Percentiles rank a stretch among this genome's conserved stretches.
These are phyloP conservation scores for Cochlearia excelsa DNA, from an alignment of 345 rosid genomes.

Conservation along the genomic window DNA sequence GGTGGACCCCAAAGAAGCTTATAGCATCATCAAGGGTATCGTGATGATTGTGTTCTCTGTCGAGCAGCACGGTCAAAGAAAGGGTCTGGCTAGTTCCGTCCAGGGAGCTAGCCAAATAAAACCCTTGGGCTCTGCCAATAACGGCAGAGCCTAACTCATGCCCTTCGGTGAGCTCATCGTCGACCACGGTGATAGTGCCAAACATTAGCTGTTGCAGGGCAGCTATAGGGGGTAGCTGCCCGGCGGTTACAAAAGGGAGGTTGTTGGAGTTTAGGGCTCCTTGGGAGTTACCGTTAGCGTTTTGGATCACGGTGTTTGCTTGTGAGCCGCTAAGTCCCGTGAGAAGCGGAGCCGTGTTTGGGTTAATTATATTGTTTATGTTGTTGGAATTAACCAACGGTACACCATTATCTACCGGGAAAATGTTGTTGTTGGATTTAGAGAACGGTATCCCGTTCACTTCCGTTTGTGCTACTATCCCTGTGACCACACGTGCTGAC, in stretches of 20 bases:
- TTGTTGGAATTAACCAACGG: slow-evolving; percentile 48
- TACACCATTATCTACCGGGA: slow-evolving; percentile 60
- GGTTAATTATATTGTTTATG: slow-evolving; percentile 53
- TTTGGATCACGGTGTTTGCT: slow-evolving; percentile 56
- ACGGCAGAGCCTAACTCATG: slow-evolving; percentile 72
- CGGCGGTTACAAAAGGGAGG: slow-evolving; percentile 79
- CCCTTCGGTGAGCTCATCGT: slow-evolving; percentile 75
- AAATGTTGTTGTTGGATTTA: slow-evolving; percentile 55
- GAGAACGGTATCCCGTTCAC: slow-evolving; percentile 80
- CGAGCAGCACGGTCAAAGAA: slow-evolving; percentile 56
- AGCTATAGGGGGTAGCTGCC: slow-evolving; percentile 69
- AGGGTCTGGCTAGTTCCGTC: slow-evolving; percentile 88
- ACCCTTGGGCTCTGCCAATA: slow-evolving; percentile 79
- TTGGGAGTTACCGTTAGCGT: slow-evolving; percentile 58
- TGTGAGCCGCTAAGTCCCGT: slow-evolving; percentile 72
- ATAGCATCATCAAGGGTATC: slow-evolving; percentile 48
- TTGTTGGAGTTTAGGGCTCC: slow-evolving; percentile 39
- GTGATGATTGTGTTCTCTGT: slow-evolving; percentile 41
- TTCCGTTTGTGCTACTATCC: slow-evolving; percentile 67
- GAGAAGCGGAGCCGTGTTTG: slow-evolving; percentile 63
- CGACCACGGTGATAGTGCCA: slow-evolving; percentile 76
- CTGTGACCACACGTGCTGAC: slow-evolving; percentile 69
- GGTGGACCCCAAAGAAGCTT: slow-evolving; percentile 86
- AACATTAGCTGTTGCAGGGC: slow-evolving; percentile 80
- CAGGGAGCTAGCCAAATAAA: slow-evolving; percentile 76